phyloP scores from a whole-genome alignment of 2,329 filamentous ascomycete species.

The Blastomyces gilchristii region DNA sequence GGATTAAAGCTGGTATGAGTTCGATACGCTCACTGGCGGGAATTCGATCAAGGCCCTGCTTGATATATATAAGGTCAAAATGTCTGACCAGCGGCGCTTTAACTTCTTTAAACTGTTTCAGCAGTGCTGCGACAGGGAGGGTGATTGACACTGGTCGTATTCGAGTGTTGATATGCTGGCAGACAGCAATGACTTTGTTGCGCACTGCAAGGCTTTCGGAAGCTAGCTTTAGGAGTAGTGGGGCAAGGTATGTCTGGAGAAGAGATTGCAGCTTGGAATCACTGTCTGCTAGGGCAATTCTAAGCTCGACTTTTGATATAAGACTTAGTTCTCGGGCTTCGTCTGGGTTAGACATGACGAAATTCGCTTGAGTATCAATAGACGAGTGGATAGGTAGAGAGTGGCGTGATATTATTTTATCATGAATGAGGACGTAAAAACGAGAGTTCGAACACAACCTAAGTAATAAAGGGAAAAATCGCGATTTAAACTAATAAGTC shows the following conservation, averaged over 20 bases:
- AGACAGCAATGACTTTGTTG: slow-evolving; percentile 63
- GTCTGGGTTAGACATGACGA: slow-evolving; percentile 16
- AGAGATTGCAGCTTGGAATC: slow-evolving; percentile 72
- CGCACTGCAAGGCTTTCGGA: slow-evolving; percentile 73
- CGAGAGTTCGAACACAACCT: neutral
- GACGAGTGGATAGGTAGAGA: neutral
- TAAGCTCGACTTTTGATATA: slow-evolving; percentile 74
- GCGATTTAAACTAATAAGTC: neutral
- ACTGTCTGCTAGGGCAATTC: slow-evolving; percentile 70
- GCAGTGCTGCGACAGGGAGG: slow-evolving; percentile 69
- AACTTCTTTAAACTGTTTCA: slow-evolving; percentile 81
- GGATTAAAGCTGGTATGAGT: slow-evolving; percentile 59
- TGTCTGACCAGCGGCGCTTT: slow-evolving; percentile 67
- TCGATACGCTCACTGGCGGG: slow-evolving; percentile 54
- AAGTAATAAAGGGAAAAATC: neutral
- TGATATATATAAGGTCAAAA: slow-evolving; percentile 80
- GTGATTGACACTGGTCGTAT: slow-evolving; percentile 55
- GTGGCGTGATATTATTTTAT: neutral
- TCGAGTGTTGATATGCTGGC: slow-evolving; percentile 60
- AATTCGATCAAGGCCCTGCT: slow-evolving; percentile 63
- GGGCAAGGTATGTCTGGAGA: slow-evolving; percentile 67
- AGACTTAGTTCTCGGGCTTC: slow-evolving; percentile 61
- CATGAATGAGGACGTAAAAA: neutral
- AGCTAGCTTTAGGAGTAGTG: slow-evolving; percentile 73
- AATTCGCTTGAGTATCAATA: neutral